phyloP scores from a whole-genome alignment of 495 filamentous ascomycete genomes.

The Sabuloglossum arenarium region DNA sequence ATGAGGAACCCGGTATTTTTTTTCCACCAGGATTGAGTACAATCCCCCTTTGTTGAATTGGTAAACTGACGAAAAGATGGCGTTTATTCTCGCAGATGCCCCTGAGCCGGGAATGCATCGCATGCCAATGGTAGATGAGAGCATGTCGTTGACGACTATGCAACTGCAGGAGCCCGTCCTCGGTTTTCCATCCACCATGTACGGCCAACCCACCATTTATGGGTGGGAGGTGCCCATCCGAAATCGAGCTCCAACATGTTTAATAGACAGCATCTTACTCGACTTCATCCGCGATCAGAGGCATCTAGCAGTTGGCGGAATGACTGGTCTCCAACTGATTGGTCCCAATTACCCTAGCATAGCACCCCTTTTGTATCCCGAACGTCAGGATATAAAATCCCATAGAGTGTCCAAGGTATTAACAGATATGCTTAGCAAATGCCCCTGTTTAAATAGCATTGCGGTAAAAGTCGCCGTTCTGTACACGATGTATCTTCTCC shows the following conservation, averaged over 20 bases:
- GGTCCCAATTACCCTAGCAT: conserved; percentile 61
- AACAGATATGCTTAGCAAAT: conserved; percentile 56
- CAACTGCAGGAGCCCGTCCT: not conserved
- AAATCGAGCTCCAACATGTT: conserved; percentile 42
- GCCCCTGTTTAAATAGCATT: conserved; percentile 43
- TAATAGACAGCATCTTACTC: conserved; percentile 53
- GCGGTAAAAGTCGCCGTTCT: conserved; percentile 62
- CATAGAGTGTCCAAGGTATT: conserved; percentile 67
- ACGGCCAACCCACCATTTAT: not conserved
- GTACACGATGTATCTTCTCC: conserved; percentile 40
- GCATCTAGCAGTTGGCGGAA: conserved; percentile 38
- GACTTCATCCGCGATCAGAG: conserved; percentile 53
- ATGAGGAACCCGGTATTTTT: not conserved
- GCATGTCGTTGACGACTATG: not conserved
- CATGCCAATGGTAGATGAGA: not conserved
- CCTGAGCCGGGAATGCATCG: not conserved
- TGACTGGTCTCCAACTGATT: conserved; percentile 34
- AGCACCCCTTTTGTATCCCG: conserved; percentile 49
- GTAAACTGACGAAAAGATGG: not conserved
- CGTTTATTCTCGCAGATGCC: not conserved
- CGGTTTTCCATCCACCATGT: not conserved
- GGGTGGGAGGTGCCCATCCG: conserved; percentile 9
- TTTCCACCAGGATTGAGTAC: not conserved
- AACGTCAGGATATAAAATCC: conserved; percentile 30
- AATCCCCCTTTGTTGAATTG: not conserved